phyloP scores from a whole-genome alignment of 2,329 filamentous ascomycete species.

The Incumbomyces delicatus region DNA sequence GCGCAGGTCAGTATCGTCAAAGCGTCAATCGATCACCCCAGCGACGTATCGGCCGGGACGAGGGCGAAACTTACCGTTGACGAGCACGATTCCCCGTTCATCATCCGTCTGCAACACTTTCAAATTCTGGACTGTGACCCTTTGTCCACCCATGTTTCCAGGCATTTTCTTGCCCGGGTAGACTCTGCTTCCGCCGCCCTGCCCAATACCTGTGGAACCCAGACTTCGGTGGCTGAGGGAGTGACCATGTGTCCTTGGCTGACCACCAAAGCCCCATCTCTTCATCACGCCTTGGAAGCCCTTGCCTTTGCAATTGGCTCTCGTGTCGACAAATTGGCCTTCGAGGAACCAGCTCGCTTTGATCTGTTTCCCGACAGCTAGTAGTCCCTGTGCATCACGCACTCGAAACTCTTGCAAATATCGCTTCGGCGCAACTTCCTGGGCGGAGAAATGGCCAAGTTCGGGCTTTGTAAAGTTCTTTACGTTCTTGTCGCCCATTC shows the following conservation, averaged over 20 bases:
- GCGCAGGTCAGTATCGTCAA: conserved; percentile 1
- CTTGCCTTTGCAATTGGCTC: conserved; percentile 70
- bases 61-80: conserved; percentile 54
- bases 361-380: conserved; percentile 65
- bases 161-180: conserved; percentile 97
- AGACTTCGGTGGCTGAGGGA: conserved; percentile 88
- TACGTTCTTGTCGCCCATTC: conserved; percentile 62
- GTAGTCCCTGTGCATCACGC: conserved; percentile 58
- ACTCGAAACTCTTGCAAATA: conserved; percentile 83
- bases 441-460: conserved; percentile 78
- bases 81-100: conserved; percentile 75
- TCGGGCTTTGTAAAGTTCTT: conserved; percentile 70
- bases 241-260: conserved; percentile 88
- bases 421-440: conserved; percentile 73
- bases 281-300: conserved; percentile 98
- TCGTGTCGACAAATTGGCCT: conserved; percentile 83
- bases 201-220: conserved; percentile 78
- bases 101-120: conserved; percentile 80
- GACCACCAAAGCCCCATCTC: conserved; percentile 78
- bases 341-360: conserved; percentile 82
- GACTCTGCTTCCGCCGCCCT: conserved; percentile 86
- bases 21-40: conserved; percentile 7
- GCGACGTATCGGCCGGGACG: background rate
- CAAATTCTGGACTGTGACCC: conserved; percentile 83
- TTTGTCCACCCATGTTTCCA: conserved; percentile 84